A percentile compares a stretch with the other conserved stretches of the same genome.
These are phyloP conservation scores for Diutina mesorugosa DNA, from an alignment of 1,139 yeast genomes.

Conservation along the genomic window DNA sequence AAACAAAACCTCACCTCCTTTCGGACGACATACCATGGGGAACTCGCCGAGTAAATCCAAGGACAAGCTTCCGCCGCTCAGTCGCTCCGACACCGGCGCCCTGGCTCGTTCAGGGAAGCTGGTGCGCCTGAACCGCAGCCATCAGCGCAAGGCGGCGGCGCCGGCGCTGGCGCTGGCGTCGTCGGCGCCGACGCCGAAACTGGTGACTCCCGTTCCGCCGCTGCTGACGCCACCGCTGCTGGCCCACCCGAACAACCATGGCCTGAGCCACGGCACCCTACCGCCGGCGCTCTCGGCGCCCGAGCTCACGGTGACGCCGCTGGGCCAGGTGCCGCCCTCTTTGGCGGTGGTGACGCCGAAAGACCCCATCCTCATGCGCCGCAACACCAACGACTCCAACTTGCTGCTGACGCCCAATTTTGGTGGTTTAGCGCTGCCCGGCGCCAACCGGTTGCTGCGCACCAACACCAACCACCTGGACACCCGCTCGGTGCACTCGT, in stretches of 20 bases:
- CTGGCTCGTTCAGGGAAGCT: slow-evolving; percentile 40
- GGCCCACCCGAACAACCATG: neutral
- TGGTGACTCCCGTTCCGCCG: neutral
- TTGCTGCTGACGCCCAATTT: slow-evolving; percentile 1
- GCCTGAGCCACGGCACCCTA: neutral
- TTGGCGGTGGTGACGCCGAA: slow-evolving; percentile 59
- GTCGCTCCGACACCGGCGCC: slow-evolving; percentile 40
- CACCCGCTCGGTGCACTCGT: neutral
- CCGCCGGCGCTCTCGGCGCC: slow-evolving; percentile 1
- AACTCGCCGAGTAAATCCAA: slow-evolving; percentile 27
- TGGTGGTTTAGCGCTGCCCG: neutral
- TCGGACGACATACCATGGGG: slow-evolving; percentile 19
- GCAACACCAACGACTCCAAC: slow-evolving; percentile 22
- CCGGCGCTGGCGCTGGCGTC: neutral
- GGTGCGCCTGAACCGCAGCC: slow-evolving; percentile 24
- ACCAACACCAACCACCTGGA: slow-evolving; percentile 1
- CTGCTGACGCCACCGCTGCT: neutral
- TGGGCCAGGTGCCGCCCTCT: slow-evolving; percentile 40
- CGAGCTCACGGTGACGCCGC: slow-evolving; percentile 5
- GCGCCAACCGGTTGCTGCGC: neutral
- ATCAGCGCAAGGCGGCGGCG: neutral
- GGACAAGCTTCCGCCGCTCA: slow-evolving; percentile 11
- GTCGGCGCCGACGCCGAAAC: neutral
- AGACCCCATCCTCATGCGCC: slow-evolving; percentile 45
- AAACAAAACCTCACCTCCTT: neutral